Evolutionary conservation across 805 yeast species (phyloP).

Genomic region (Spencermartinsiella europaea): DNA sequence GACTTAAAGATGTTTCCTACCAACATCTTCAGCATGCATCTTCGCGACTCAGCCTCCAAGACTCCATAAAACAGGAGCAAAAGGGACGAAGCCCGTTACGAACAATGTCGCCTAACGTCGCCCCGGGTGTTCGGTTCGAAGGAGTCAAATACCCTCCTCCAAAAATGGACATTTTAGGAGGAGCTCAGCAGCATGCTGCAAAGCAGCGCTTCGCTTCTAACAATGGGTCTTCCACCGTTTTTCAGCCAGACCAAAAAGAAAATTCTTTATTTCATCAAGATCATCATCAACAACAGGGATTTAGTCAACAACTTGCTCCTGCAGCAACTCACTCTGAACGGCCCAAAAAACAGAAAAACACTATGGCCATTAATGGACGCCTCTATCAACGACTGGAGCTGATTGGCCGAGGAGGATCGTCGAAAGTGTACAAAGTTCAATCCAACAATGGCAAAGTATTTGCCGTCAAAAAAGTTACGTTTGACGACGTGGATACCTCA

Average conservation of each 20-base stretch:
- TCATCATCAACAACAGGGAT: too few species aligned
- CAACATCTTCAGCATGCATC: background rate
- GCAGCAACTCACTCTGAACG: slow-evolving; percentile 1
- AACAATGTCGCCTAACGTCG: slow-evolving; percentile 6
- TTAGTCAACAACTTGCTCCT: too few species aligned
- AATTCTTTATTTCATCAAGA: too few species aligned
- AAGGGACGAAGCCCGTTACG: slow-evolving; percentile 1
- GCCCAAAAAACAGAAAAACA: slow-evolving; percentile 23
- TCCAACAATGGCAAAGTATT: slow-evolving; percentile 49
- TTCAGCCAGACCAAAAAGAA: background rate
- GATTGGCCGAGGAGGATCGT: slow-evolving; percentile 87
- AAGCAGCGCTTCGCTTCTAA: too few species aligned
- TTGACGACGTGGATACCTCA: slow-evolving; percentile 67
- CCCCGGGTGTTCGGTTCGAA: slow-evolving; percentile 1
- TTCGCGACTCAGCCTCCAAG: background rate
- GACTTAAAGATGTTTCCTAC: background rate
- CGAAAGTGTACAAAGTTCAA: slow-evolving; percentile 80
- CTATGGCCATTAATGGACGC: slow-evolving; percentile 48
- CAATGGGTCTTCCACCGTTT: background rate
- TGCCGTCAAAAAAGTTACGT: slow-evolving; percentile 77
- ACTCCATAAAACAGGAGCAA: background rate
- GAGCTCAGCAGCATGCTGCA: background rate
- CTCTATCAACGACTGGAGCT: slow-evolving; percentile 71
- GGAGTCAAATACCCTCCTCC: slow-evolving; percentile 11
- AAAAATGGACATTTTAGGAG: slow-evolving; percentile 16